These are phyloP conservation scores for Saprolegnia parasitica DNA, from an alignment of 352 stramenopile species.

Conservation along the genomic window DNA sequence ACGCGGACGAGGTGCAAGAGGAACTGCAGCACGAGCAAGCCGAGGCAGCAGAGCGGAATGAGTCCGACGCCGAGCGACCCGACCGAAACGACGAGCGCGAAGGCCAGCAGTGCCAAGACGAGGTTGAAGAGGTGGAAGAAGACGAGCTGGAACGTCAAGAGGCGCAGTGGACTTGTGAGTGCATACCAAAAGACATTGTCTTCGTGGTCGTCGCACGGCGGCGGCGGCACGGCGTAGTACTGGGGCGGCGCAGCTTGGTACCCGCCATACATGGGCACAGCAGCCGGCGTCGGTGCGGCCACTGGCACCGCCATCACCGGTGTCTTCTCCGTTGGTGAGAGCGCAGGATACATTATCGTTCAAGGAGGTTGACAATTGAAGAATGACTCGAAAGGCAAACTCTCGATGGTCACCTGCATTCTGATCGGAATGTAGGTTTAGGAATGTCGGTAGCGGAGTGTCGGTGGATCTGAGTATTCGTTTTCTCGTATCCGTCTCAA, in stretches of 20 bases:
- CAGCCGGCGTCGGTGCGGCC: not conserved
- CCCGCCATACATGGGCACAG: conserved; percentile 10
- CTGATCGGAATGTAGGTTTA: no score
- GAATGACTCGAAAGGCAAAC: no score
- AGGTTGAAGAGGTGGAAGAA: conserved; percentile 64
- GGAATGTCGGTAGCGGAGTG: no score
- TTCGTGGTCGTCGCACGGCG: not conserved
- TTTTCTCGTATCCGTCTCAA: no score
- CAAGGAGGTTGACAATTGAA: no score
- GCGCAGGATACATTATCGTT: conserved; percentile 10
- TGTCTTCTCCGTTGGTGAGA: conserved; percentile 5
- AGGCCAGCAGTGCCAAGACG: conserved; percentile 44
- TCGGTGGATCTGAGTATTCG: no score
- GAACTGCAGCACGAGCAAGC: conserved; percentile 55
- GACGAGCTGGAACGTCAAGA: conserved; percentile 16
- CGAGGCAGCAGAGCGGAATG: conserved; percentile 60
- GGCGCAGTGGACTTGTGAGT: conserved; percentile 21
- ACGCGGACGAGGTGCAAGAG: conserved; percentile 51
- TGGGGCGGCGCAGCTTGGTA: not conserved
- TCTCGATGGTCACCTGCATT: no score
- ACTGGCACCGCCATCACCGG: not conserved
- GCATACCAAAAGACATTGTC: conserved; percentile 27
- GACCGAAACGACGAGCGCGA: conserved; percentile 48
- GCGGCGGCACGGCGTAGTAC: not conserved
- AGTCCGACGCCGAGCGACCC: conserved; percentile 45